Evolutionary conservation across 495 filamentous ascomycete genomes (phyloP).

Genomic region (Trypethelium eluteriae): DNA sequence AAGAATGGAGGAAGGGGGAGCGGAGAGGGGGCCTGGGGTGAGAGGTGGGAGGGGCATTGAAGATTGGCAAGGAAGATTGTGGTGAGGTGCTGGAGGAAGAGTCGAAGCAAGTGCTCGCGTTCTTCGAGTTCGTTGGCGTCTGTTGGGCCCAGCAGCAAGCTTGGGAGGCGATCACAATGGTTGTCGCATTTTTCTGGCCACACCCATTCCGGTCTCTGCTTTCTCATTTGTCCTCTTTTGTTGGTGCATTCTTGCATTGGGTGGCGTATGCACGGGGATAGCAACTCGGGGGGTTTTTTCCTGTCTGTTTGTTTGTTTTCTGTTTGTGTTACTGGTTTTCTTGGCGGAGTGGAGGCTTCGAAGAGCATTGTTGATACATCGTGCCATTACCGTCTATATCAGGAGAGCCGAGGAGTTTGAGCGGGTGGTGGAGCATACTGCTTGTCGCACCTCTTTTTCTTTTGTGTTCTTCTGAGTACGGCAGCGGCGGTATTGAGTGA

Average conservation of each 20-base stretch:
- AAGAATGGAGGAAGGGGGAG: too few species aligned
- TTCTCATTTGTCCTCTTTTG: not conserved
- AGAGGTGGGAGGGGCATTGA: too few species aligned
- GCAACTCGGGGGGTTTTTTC: not conserved
- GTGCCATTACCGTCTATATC: not conserved
- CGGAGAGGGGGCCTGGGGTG: too few species aligned
- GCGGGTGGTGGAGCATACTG: not conserved
- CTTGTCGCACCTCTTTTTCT: not conserved
- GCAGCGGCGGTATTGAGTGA: not conserved
- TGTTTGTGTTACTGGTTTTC: not conserved
- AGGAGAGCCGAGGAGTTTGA: not conserved
- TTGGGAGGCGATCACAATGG: too few species aligned
- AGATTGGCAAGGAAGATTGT: too few species aligned
- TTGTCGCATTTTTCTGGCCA: too few species aligned
- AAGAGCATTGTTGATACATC: conserved; percentile 4
- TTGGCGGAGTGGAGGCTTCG: too few species aligned
- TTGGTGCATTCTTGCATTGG: not conserved
- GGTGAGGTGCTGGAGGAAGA: too few species aligned
- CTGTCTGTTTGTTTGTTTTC: not conserved
- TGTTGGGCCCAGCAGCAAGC: too few species aligned
- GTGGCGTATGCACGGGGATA: not conserved
- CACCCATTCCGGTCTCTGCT: not conserved
- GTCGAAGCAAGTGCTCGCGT: too few species aligned
- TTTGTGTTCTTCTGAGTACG: not conserved
- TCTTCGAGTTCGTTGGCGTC: too few species aligned